Base-by-base conservation (phyloP, 331 rosid genomes). In the Dryas integrifolia region DNA sequence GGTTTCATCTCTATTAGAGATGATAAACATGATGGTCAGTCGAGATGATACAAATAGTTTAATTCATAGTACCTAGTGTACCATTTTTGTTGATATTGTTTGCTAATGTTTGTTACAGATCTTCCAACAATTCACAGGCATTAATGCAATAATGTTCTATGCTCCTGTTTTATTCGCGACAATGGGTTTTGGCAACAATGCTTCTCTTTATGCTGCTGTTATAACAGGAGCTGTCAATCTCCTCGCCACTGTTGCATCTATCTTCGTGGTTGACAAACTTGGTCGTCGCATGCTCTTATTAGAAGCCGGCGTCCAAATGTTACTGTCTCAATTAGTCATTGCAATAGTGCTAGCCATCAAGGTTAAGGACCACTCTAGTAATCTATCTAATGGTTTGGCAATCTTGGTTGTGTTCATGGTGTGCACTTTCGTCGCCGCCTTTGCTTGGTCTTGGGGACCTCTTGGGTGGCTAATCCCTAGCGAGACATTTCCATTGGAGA, bases 391-490 rank as follows among this genome's bases (percentile, higher is more conserved):
- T 4, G 79, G 84, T 0, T 44, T 24, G 0, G 87, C 74, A 2
- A 8, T 88, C 8, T 6, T 88, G 4, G 92, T 88, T 14, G 92
- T 88, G 58, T 58, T 86, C 3, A 21, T 88, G 89, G 80, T 91
- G 1, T 91, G 95, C 84, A 50, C 79, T 3, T 88, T 82, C 16
- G 92, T 87, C 3, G 7, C 86, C 0, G 72, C 87, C 2, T 91
- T 88, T 14, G 96, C 92, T 0, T 88, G 97, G 96, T 91, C 97
- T 0, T 88, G 87, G 97, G 97, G 97, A 1, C 92, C 92, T 3
- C 82, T 91, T 0, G 89, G 96, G 0, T 88, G 96, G 97, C 75
- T 88, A 2, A 82, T 88, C 62, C 97, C 97, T 0, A 87, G 96
- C 46, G 97, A 91, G 76, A 91, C 86, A 1, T 91, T 88, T 59